These are phyloP conservation scores for Pleurotus djamor DNA, from an alignment of 768 basidiomycete genomes.

Conservation along the genomic window DNA sequence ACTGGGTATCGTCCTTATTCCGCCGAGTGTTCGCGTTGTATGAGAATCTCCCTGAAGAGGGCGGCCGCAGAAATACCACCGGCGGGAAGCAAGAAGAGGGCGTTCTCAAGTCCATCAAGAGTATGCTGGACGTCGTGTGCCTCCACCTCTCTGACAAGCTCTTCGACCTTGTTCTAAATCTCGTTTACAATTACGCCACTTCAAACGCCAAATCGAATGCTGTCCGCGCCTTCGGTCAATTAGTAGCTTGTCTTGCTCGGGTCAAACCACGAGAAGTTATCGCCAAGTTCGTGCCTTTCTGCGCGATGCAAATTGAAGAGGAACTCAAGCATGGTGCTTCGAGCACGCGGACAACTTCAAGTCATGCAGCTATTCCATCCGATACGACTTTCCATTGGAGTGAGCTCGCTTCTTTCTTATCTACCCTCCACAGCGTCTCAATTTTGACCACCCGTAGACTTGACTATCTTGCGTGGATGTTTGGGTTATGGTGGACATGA, in stretches of 20 bases:
- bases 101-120: slow-evolving; percentile 76
- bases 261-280: slow-evolving; percentile 75
- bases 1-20: slow-evolving; percentile 80
- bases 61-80: slow-evolving; percentile 81
- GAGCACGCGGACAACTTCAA: slow-evolving; percentile 77
- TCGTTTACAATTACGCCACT: slow-evolving; percentile 86
- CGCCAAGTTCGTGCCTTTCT: slow-evolving; percentile 78
- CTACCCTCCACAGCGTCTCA: slow-evolving; percentile 40
- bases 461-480: slow-evolving; percentile 80
- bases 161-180: slow-evolving; percentile 82
- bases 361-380: slow-evolving; percentile 70
- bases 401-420: slow-evolving; percentile 27
- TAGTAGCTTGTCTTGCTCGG: slow-evolving; percentile 81
- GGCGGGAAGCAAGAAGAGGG: slow-evolving; percentile 83
- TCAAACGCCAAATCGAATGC: slow-evolving; percentile 88
- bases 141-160: slow-evolving; percentile 75
- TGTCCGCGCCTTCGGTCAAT: slow-evolving; percentile 87
- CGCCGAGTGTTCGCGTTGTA: slow-evolving; percentile 78
- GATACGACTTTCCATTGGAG: slow-evolving; percentile 95
- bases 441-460: not conserved
- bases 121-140: slow-evolving; percentile 79
- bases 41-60: slow-evolving; percentile 94
- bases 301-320: slow-evolving; percentile 71
- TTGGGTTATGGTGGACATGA: slow-evolving; percentile 70
- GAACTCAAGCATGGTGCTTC: slow-evolving; percentile 92